These are phyloP conservation scores for Tolypocladium sp. DNA, from an alignment of 2,329 filamentous ascomycete genomes.

Conservation along the genomic window DNA sequence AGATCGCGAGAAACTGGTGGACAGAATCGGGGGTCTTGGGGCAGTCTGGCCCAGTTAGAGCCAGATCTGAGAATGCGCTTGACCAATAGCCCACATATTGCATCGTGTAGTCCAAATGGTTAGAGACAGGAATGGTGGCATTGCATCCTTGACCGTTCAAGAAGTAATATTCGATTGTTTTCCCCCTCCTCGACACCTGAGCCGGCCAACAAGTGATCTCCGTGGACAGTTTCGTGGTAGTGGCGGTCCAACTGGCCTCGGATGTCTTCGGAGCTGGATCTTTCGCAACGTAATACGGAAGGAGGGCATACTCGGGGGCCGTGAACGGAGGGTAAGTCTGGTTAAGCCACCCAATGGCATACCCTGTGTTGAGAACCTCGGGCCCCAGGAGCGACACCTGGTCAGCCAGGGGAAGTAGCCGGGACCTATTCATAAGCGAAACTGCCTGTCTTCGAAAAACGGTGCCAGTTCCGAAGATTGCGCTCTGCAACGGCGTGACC, in stretches of 20 bases:
- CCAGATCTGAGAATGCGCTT: conserved; percentile 11
- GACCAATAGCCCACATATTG: conserved; percentile 34
- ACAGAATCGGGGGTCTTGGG: conserved; percentile 12
- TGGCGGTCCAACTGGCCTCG: conserved; percentile 16
- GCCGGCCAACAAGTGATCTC: conserved; percentile 28
- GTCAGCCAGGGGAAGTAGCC: no score
- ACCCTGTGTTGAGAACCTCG: no score
- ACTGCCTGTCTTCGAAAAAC: no score
- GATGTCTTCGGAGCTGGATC: not conserved
- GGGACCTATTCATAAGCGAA: no score
- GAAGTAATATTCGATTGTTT: no score
- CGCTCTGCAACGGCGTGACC: conserved; percentile 44
- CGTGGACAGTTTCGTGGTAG: conserved; percentile 22
- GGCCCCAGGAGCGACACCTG: no score
- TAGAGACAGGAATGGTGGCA: conserved; percentile 5
- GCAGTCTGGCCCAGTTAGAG: conserved; percentile 18
- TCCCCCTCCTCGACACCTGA: no score
- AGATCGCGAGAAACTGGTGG: conserved; percentile 28
- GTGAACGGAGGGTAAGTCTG: conserved; percentile 35
- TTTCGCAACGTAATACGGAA: conserved; percentile 27
- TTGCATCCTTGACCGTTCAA: conserved; percentile 29
- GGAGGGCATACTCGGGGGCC: conserved; percentile 27
- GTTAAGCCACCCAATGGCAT: conserved; percentile 35
- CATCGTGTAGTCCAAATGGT: no score
- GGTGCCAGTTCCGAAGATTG: conserved; percentile 45